These are phyloP conservation scores for Coleophoma crateriformis DNA, from an alignment of 2,329 filamentous ascomycete genomes.

Conservation along the genomic window DNA sequence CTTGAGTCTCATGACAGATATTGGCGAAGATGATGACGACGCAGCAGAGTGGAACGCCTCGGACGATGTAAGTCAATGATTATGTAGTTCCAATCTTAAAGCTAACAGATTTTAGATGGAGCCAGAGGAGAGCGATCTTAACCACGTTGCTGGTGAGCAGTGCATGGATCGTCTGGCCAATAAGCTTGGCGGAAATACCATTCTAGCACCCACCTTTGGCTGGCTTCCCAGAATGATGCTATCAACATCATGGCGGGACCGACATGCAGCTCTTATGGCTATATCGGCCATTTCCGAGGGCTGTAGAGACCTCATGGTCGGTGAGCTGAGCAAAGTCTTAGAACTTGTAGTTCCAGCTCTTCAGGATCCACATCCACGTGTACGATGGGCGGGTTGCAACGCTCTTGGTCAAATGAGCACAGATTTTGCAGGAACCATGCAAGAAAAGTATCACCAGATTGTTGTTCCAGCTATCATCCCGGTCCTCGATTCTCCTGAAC, in stretches of 20 bases:
- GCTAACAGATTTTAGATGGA: slow-evolving; percentile 59
- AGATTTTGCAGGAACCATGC: slow-evolving; percentile 97
- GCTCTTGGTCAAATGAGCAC: slow-evolving; percentile 99
- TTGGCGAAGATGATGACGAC: slow-evolving; percentile 91
- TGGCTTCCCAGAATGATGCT: slow-evolving; percentile 99
- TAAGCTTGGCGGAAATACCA: slow-evolving; percentile 90
- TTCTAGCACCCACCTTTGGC: slow-evolving; percentile 87
- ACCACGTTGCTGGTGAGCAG: slow-evolving; percentile 96
- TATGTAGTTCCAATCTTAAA: background rate
- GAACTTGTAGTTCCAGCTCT: slow-evolving; percentile 92
- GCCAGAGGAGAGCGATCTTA: slow-evolving; percentile 90
- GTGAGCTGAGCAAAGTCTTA: slow-evolving; percentile 88
- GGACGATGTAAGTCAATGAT: slow-evolving; percentile 65
- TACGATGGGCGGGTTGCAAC: slow-evolving; percentile 96
- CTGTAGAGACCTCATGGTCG: slow-evolving; percentile 91
- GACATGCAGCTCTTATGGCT: slow-evolving; percentile 95
- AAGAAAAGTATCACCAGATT: slow-evolving; percentile 85
- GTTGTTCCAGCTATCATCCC: slow-evolving; percentile 90
- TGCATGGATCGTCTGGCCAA: slow-evolving; percentile 97
- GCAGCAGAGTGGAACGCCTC: slow-evolving; percentile 88
- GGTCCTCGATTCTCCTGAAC: slow-evolving; percentile 82
- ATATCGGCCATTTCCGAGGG: slow-evolving; percentile 98
- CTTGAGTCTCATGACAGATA: slow-evolving; percentile 94
- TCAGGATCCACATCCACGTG: slow-evolving; percentile 83
- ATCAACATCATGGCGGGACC: slow-evolving; percentile 88